phyloP scores from a whole-genome alignment of 2,329 filamentous ascomycete genomes.

The Aschersonia sp. region DNA sequence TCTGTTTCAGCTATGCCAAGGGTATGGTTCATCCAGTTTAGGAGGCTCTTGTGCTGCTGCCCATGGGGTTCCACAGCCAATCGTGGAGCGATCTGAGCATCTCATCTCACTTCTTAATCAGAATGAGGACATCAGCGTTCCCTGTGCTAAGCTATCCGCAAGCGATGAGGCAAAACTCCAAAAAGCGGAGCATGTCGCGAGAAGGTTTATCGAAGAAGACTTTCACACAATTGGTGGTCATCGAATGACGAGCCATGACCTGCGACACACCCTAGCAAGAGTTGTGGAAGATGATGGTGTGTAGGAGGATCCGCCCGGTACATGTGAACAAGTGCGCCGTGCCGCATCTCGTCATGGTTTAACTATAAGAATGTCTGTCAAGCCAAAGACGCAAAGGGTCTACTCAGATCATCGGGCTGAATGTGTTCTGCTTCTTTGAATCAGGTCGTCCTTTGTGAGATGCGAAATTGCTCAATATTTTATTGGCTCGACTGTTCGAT shows the following conservation, averaged over 20 bases:
- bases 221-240: conserved; percentile 4
- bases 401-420: no score
- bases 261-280: background rate
- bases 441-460: no score
- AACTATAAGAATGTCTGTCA: no score
- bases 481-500: no score
- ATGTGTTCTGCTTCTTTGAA: no score
- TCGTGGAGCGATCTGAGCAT: conserved; percentile 63
- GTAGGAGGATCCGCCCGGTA: no score
- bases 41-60: conserved; percentile 74
- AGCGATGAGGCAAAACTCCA: conserved; percentile 52
- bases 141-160: conserved; percentile 52
- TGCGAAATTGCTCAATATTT: no score
- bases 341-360: no score
- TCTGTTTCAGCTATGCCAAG: conserved; percentile 54
- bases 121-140: conserved; percentile 62
- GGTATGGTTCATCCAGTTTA: conserved; percentile 67
- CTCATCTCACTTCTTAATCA: conserved; percentile 52
- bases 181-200: conserved; percentile 47
- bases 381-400: no score
- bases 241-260: background rate
- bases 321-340: no score
- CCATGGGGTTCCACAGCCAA: conserved; percentile 61
- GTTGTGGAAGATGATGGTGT: background rate
- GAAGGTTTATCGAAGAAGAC: conserved; percentile 33